Base-by-base conservation (phyloP, 1,139 yeast genomes). In the Candida sanyaensis region DNA sequence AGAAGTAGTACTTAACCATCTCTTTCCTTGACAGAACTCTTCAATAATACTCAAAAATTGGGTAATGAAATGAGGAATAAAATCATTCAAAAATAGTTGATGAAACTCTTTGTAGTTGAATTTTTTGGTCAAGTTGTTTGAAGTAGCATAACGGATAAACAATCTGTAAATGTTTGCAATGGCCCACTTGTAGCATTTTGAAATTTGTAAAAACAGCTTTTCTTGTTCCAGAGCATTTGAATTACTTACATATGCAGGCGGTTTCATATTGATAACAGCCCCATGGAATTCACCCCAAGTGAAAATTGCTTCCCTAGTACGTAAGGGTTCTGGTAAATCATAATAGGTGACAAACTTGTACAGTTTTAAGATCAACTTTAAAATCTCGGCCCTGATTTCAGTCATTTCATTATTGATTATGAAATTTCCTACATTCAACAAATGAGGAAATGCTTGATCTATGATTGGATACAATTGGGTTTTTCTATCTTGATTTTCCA, bases 121-220 rank as follows among this genome's bases (percentile, higher is more conserved):
- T 55, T 79, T 82, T 46, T 71, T 75, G 2, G 81, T 67, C 37
- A 84, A 63, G 37, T 66, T 63, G 40, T 60, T 64, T 6, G 85
- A 78, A 24, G 49, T 44, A 2, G 88, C 91, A 62, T 88, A 91
- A 56, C 96, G 76, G 48, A 78, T 78, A 60, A 87, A 88, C n/a
- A 91, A 65, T 54, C 96, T 80, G 58, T 78, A 81, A 43, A 92
- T 66, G 62, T 90, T 90, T 32, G 90, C 91, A 59, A 84, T 84
- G 1, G 96, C 82, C 97, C 99, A 92, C 65, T 93, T 93, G 66
- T 90, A 88, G 53, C 93, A 81, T 65, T 90, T 92, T 32, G 78
- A 65, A 39, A 73, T 60, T 55, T 75, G 78, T 12, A 73, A 58
- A 46, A 68, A 62, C 43, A 68, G 59, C 52, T 65, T 68, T 43